Percentiles rank a stretch among this genome's conserved stretches.
phyloP scores from a whole-genome alignment of 768 basidiomycete genomes.

The Xerocomellus intermedius region DNA sequence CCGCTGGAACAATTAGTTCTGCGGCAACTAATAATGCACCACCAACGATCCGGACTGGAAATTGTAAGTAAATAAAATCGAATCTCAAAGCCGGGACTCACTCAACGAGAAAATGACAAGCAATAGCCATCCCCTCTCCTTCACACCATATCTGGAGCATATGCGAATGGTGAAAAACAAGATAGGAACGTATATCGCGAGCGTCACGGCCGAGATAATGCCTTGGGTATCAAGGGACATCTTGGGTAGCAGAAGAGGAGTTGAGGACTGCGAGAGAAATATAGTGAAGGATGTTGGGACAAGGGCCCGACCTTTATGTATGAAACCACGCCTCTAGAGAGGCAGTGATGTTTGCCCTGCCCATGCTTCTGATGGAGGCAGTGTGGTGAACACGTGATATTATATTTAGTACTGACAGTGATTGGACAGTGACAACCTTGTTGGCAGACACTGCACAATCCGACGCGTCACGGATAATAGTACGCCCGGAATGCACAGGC shows the following conservation, averaged over 20 bases:
- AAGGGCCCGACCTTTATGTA: conserved; percentile 20
- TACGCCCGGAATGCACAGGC: too few relatives aligned
- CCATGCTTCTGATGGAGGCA: conserved; percentile 11
- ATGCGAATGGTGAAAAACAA: conserved; percentile 45
- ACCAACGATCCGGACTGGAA: conserved; percentile 54
- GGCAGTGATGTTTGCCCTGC: conserved; percentile 19
- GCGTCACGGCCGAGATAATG: conserved; percentile 56
- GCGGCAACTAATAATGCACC: conserved; percentile 57
- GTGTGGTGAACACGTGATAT: background rate
- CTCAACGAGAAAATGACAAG: conserved; percentile 59
- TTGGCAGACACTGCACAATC: too few relatives aligned
- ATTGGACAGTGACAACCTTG: too few relatives aligned
- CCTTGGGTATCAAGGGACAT: conserved; percentile 42
- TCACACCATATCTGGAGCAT: conserved; percentile 52
- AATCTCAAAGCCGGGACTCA: conserved; percentile 30
- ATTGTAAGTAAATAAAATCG: conserved; percentile 2
- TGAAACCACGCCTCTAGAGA: background rate
- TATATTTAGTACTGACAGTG: too few relatives aligned
- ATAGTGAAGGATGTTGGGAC: background rate
- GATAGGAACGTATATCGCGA: conserved; percentile 61
- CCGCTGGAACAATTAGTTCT: conserved; percentile 40
- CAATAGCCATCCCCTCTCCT: conserved; percentile 67
- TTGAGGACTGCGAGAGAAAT: background rate
- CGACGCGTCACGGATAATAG: too few relatives aligned
- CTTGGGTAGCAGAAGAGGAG: conserved; percentile 1